Evolutionary conservation across 139 green algal genomes (phyloP).

Genomic region (Chloropicon primus): DNA sequence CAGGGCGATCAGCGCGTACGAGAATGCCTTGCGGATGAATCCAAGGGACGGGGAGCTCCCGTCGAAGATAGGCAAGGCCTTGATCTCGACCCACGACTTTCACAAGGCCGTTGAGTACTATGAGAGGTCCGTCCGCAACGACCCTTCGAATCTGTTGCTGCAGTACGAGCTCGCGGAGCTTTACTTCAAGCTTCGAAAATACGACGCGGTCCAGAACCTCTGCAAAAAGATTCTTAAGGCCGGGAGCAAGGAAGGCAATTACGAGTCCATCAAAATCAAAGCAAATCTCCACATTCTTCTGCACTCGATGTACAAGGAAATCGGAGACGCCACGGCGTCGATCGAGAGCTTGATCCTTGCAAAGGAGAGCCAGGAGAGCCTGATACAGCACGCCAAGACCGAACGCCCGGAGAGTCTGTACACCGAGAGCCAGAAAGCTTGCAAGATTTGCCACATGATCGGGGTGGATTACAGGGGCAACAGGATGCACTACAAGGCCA

Average conservation of each 20-base stretch:
- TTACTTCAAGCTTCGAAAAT: conserved; percentile 36
- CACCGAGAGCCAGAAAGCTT: not conserved
- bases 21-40: conserved; percentile 36
- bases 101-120: conserved; percentile 52
- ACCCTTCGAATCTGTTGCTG: conserved; percentile 23
- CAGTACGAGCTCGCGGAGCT: conserved; percentile 50
- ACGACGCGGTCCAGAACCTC: not conserved
- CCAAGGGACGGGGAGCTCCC: conserved; percentile 31
- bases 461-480: not conserved
- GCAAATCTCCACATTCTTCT: not conserved
- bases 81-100: conserved; percentile 57
- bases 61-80: conserved; percentile 24
- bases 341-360: not conserved
- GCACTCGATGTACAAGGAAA: not conserved
- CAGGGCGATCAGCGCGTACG: conserved; percentile 42
- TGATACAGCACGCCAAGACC: not conserved
- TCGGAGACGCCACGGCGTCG: not conserved
- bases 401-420: not conserved
- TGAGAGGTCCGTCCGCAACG: conserved; percentile 41
- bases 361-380: not conserved
- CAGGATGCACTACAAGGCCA: not conserved
- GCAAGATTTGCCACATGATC: not conserved
- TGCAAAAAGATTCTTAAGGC: not conserved
- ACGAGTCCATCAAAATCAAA: not conserved
- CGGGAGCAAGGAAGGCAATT: not conserved